Evolutionary conservation across 768 basidiomycete species (phyloP).

Genomic region (Cytidiella melzeri): DNA sequence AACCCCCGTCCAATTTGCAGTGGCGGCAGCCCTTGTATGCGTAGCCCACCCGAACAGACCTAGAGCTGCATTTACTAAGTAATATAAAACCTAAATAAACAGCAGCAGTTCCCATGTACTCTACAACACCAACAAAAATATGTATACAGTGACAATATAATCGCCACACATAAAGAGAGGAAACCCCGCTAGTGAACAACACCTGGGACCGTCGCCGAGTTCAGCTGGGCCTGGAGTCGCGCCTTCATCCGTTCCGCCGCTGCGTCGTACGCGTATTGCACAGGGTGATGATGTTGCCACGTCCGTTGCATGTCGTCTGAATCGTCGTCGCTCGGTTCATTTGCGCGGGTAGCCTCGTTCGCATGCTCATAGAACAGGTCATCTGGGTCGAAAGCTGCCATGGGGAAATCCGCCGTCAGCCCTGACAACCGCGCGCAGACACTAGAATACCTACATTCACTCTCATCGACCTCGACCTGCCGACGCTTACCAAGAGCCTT

Average conservation of each 20-base stretch:
- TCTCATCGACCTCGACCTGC: slow-evolving; percentile 46
- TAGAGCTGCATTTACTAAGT: too few species aligned
- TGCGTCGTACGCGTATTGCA: slow-evolving; percentile 87
- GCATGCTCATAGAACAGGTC: slow-evolving; percentile 46
- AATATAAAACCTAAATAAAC: too few species aligned
- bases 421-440: neutral
- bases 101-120: neutral
- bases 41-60: too few species aligned
- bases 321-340: slow-evolving; percentile 39
- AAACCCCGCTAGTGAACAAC: slow-evolving; percentile 12
- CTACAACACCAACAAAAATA: neutral
- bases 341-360: slow-evolving; percentile 23
- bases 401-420: slow-evolving; percentile 5
- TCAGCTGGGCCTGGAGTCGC: slow-evolving; percentile 39
- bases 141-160: neutral
- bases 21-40: too few species aligned
- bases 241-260: slow-evolving; percentile 74
- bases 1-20: too few species aligned
- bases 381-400: slow-evolving; percentile 49
- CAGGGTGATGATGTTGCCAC: slow-evolving; percentile 37
- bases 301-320: slow-evolving; percentile 36
- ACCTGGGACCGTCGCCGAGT: slow-evolving; percentile 20
- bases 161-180: neutral
- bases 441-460: slow-evolving; percentile 36
- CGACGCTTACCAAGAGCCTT: slow-evolving; percentile 86